Evolutionary conservation across 257 asterid genomes (phyloP).

Genomic region (Penstemon newberryi): DNA sequence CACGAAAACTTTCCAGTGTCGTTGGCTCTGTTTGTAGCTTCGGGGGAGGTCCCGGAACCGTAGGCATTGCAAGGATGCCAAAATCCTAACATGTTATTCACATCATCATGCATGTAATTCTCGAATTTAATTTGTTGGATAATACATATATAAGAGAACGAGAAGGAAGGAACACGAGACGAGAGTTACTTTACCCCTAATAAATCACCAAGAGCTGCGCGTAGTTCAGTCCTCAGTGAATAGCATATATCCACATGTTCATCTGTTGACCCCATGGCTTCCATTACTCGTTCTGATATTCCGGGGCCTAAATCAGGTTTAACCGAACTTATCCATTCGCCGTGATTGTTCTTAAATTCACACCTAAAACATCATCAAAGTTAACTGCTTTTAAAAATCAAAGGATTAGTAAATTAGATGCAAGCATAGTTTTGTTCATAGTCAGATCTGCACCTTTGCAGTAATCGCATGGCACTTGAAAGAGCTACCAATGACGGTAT

Average conservation of each 20-base stretch:
- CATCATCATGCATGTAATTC: not conserved
- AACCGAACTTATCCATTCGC: conserved; percentile 72
- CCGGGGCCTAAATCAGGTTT: conserved; percentile 82
- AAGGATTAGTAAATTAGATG: not conserved
- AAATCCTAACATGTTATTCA: conserved; percentile 39
- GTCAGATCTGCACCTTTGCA: conserved; percentile 57
- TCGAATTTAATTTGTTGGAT: not conserved
- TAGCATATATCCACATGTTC: conserved; percentile 51
- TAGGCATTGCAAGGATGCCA: conserved; percentile 79
- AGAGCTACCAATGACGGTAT: conserved; percentile 77
- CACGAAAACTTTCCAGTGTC: conserved; percentile 65
- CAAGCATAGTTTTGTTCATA: not conserved
- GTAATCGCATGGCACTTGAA: conserved; percentile 74
- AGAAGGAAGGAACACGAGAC: not conserved
- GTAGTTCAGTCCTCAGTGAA: conserved; percentile 56
- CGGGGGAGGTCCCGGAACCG: conserved; percentile 91
- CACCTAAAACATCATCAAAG: conserved; percentile 38
- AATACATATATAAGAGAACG: not conserved
- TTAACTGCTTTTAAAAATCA: not conserved
- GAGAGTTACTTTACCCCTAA: conserved; percentile 49
- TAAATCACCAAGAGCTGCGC: conserved; percentile 58
- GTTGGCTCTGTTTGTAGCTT: conserved; percentile 64
- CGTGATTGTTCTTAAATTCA: conserved; percentile 84
- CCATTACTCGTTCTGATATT: conserved; percentile 72
- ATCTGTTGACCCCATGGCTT: conserved; percentile 58